Evolutionary conservation across 2,329 filamentous ascomycete species (phyloP).

Genomic region (Kalmusia sp.): DNA sequence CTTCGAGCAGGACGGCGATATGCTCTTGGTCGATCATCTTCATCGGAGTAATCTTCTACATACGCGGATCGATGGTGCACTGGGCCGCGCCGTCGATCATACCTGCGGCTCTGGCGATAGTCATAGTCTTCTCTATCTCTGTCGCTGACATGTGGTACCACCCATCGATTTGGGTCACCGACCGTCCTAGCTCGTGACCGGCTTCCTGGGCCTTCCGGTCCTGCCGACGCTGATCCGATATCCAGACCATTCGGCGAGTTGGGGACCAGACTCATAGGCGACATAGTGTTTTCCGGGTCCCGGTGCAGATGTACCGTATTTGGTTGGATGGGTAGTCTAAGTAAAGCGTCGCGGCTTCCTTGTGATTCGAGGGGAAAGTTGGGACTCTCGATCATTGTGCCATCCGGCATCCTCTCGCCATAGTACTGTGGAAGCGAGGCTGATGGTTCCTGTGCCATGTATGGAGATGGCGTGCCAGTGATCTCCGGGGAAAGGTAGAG

Average conservation of each 20-base stretch:
- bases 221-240: constrained; percentile 3
- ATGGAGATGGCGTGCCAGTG: constrained; percentile 1
- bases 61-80: constrained; percentile 21
- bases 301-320: constrained; percentile 32
- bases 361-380: constrained; percentile 21
- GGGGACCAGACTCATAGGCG: constrained; percentile 13
- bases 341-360: constrained; percentile 36
- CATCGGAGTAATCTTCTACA: constrained; percentile 38
- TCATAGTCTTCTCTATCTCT: constrained; percentile 14
- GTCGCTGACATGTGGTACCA: constrained; percentile 5
- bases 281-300: constrained; percentile 5
- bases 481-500: constrained; percentile 13
- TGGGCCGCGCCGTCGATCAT: constrained; percentile 13
- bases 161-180: constrained; percentile 20
- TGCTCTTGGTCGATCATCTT: constrained; percentile 28
- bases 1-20: constrained; percentile 31
- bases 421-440: constrained; percentile 34
- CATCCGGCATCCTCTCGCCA: constrained; percentile 37
- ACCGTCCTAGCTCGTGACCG: constrained; percentile 16
- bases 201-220: too few species aligned
- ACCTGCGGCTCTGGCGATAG: constrained; percentile 17
- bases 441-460: constrained; percentile 28
- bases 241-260: constrained; percentile 11
- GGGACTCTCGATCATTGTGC: constrained; percentile 36
- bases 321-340: constrained; percentile 36